Conservation (phyloP, 768 basidiomycete species). For the Fomitopsis serialis region DNA sequence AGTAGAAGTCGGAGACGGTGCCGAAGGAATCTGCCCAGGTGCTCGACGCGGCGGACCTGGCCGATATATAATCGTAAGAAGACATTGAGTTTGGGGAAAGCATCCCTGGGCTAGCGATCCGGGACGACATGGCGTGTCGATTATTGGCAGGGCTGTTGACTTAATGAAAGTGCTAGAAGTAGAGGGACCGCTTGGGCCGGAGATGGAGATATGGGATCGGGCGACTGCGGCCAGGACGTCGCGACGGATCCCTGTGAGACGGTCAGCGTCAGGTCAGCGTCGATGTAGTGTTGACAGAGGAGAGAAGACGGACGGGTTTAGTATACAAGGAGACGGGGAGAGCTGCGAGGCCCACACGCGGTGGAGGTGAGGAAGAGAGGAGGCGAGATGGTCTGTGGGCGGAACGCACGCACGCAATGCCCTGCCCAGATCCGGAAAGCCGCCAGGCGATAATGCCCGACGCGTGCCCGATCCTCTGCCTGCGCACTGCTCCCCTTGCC, state of each 20-base stretch:
- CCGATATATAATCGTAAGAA: conserved; percentile 28
- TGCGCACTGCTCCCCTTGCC: too few species aligned
- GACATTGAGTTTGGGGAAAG: conserved; percentile 17
- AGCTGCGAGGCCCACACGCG: neutral
- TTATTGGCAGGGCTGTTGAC: neutral
- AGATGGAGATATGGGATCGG: neutral
- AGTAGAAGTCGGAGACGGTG: conserved; percentile 7
- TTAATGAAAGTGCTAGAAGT: conserved; percentile 12
- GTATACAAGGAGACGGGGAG: neutral
- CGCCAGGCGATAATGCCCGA: too few species aligned
- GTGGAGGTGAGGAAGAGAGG: conserved; percentile 1
- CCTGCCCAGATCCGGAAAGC: neutral
- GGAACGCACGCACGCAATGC: neutral
- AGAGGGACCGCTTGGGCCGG: conserved; percentile 2
- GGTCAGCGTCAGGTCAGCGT: neutral
- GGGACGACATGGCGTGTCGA: conserved; percentile 1
- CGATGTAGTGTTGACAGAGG: neutral
- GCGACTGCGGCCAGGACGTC: neutral
- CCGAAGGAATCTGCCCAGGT: conserved; percentile 16
- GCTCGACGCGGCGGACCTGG: conserved; percentile 4
- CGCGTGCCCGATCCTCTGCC: too few species aligned
- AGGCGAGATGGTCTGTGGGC: neutral
- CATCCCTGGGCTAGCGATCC: conserved; percentile 13
- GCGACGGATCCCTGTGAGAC: neutral
- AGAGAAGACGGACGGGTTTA: neutral